Percentiles rank a stretch among this genome's conserved stretches.
These are phyloP conservation scores for Hypoxylon sp. DNA, from an alignment of 2,329 filamentous ascomycete genomes.

Conservation along the genomic window DNA sequence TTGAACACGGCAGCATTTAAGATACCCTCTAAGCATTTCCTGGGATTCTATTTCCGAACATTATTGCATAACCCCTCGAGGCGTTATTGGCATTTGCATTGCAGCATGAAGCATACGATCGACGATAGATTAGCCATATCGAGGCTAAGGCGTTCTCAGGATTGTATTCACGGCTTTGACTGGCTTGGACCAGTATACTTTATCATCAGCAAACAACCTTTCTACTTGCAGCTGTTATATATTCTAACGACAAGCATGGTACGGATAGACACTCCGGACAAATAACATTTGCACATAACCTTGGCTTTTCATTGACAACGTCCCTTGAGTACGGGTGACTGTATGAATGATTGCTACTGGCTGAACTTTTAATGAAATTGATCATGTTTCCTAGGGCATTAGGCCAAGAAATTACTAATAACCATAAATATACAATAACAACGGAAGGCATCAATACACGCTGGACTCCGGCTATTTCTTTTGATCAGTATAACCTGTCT, in stretches of 20 bases:
- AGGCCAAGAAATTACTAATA: neutral
- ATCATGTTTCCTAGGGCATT: neutral
- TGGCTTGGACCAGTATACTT: neutral
- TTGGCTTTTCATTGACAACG: neutral
- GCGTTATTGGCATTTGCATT: slow-evolving; percentile 32
- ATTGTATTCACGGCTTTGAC: slow-evolving; percentile 16
- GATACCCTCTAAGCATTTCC: slow-evolving; percentile 47
- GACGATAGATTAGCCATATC: slow-evolving; percentile 2
- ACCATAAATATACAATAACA: neutral
- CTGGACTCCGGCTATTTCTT: neutral
- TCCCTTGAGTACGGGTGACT: neutral
- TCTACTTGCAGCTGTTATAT: neutral
- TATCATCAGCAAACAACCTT: neutral
- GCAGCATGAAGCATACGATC: slow-evolving; percentile 16
- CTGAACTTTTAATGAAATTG: neutral
- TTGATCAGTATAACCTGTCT: neutral
- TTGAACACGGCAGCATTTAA: slow-evolving; percentile 34
- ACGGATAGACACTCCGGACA: neutral
- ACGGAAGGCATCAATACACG: neutral
- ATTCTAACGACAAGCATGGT: neutral
- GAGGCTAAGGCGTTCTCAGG: slow-evolving; percentile 15
- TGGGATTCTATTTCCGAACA: slow-evolving; percentile 30
- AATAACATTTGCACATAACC: slow-evolving; percentile 4
- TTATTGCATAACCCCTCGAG: slow-evolving; percentile 19
- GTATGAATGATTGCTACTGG: neutral